Percentiles rank a stretch among this genome's conserved stretches.
phyloP scores from a whole-genome alignment of 2,329 filamentous ascomycete genomes.

The Fusarium mundagurra region DNA sequence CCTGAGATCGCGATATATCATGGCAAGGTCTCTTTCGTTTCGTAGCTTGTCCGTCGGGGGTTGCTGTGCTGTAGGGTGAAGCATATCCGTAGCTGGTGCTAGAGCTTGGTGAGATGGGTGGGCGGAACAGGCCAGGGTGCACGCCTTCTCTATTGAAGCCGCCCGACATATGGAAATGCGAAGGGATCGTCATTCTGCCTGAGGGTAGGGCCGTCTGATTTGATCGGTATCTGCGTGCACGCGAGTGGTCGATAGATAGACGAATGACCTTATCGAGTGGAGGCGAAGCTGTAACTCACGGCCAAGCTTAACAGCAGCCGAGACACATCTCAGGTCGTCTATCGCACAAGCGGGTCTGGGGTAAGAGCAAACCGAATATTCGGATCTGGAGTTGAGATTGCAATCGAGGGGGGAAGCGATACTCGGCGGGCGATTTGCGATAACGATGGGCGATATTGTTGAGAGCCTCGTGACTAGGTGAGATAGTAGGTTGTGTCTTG shows the following conservation, averaged over 20 bases:
- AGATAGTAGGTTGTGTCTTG: slow-evolving; percentile 31
- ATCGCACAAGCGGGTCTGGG: slow-evolving; percentile 30
- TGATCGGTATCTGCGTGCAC: background rate
- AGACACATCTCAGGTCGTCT: slow-evolving; percentile 41
- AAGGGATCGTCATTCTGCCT: slow-evolving; percentile 42
- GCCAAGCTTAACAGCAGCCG: slow-evolving; percentile 38
- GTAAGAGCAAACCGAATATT: slow-evolving; percentile 3
- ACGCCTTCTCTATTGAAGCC: slow-evolving; percentile 50
- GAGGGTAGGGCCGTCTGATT: slow-evolving; percentile 8
- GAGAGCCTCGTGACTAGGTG: slow-evolving; percentile 29
- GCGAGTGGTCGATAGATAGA: slow-evolving; percentile 3
- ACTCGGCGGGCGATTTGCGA: background rate
- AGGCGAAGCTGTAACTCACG: slow-evolving; percentile 14
- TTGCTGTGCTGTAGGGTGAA: slow-evolving; percentile 28
- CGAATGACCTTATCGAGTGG: slow-evolving; percentile 14
- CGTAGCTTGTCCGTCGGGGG: slow-evolving; percentile 39
- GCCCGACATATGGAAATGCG: slow-evolving; percentile 51
- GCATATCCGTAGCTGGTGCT: slow-evolving; percentile 52
- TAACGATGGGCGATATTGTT: slow-evolving; percentile 3
- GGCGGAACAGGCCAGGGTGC: slow-evolving; percentile 59
- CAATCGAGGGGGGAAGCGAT: slow-evolving; percentile 2
- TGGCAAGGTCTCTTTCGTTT: slow-evolving; percentile 59
- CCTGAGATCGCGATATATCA: slow-evolving; percentile 42
- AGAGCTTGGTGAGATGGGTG: slow-evolving; percentile 55
- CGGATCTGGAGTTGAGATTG: slow-evolving; percentile 8